A percentile compares a stretch with the other conserved stretches of the same genome.
Evolutionary conservation across 148 eudicot genomes (phyloP).

Genomic region (Gaultheria prostrata): DNA sequence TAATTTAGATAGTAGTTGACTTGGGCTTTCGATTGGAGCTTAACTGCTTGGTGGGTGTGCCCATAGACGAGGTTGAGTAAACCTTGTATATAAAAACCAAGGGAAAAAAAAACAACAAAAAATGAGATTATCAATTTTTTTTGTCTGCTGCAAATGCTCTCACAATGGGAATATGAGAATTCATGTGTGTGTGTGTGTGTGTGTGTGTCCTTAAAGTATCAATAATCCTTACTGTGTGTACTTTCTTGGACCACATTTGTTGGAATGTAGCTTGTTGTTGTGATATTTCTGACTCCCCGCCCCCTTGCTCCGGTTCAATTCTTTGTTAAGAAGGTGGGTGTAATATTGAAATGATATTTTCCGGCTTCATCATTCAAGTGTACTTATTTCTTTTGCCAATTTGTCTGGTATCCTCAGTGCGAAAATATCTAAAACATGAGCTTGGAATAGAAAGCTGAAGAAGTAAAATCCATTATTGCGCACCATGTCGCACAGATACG

Average conservation of each 20-base stretch:
- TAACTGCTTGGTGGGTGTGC: background rate
- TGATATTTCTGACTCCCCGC: background rate
- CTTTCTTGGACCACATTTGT: background rate
- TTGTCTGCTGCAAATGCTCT: background rate
- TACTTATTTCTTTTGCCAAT: background rate
- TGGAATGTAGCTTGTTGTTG: background rate
- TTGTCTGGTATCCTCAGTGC: background rate
- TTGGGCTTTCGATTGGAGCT: background rate
- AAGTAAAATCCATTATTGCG: background rate
- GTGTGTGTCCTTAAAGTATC: background rate
- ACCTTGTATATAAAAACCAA: background rate
- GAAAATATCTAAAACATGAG: background rate
- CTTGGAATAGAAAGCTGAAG: background rate
- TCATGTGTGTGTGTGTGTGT: background rate
- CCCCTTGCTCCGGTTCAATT: background rate
- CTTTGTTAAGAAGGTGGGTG: background rate
- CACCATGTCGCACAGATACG: background rate
- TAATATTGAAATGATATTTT: background rate
- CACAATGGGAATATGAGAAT: background rate
- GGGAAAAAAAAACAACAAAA: background rate
- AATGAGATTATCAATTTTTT: background rate
- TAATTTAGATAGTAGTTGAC: background rate
- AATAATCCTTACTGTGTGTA: background rate
- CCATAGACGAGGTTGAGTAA: background rate
- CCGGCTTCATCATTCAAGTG: background rate